Evolutionary conservation across 495 filamentous ascomycete species (phyloP).

Genomic region (Neurospora sp.): DNA sequence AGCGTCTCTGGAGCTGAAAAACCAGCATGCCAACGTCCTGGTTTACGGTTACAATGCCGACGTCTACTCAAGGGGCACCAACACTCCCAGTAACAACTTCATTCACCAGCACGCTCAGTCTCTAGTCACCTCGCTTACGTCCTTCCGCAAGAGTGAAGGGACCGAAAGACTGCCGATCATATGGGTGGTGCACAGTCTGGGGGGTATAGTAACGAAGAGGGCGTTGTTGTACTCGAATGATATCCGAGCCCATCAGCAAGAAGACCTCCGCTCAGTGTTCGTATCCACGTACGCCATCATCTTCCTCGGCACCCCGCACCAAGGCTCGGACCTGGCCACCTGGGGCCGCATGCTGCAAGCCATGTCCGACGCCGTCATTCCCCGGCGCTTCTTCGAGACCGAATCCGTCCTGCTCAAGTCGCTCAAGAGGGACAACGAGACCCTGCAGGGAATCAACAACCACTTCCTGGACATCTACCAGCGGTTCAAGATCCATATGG

Average conservation of each 20-base stretch:
- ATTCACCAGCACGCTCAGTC: constrained; percentile 79
- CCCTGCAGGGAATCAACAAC: constrained; percentile 68
- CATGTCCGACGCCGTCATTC: constrained; percentile 60
- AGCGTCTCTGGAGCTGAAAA: constrained; percentile 47
- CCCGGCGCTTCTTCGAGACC: constrained; percentile 59
- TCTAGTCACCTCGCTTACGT: constrained; percentile 51
- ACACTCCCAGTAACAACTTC: constrained; percentile 52
- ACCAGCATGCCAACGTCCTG: constrained; percentile 57
- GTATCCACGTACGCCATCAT: constrained; percentile 78
- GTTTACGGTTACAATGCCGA: constrained; percentile 83
- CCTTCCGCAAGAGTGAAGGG: constrained; percentile 44
- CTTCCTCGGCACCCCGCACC: constrained; percentile 84
- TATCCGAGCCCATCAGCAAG: constrained; percentile 53
- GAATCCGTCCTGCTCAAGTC: constrained; percentile 61
- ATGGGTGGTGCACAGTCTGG: constrained; percentile 77
- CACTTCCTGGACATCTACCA: constrained; percentile 65
- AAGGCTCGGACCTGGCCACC: constrained; percentile 63
- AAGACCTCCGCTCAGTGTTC: constrained; percentile 67
- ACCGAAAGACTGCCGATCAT: constrained; percentile 61
- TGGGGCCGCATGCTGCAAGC: constrained; percentile 68
- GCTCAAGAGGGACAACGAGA: constrained; percentile 69
- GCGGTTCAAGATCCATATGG: constrained; percentile 58
- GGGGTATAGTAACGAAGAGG: constrained; percentile 72
- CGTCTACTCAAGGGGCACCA: constrained; percentile 44
- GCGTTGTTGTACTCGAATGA: constrained; percentile 49